Percentiles rank a stretch among this genome's conserved stretches.
These are phyloP conservation scores for Neckera pumila DNA, from an alignment of 225 moss, liverwort and hornwort genomes.

Conservation along the genomic window DNA sequence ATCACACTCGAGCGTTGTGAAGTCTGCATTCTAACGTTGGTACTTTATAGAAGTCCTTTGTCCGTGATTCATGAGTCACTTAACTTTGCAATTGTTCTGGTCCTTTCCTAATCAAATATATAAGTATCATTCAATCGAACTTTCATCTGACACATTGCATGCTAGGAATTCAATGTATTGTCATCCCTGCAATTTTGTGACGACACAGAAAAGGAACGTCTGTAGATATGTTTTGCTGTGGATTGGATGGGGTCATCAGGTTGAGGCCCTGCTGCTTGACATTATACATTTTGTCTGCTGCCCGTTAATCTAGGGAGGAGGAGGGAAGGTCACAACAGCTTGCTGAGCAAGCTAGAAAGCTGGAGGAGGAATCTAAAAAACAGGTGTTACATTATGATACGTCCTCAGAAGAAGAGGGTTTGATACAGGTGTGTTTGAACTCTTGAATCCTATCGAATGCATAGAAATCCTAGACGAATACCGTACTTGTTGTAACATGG, in stretches of 20 bases:
- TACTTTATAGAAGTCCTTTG: neutral
- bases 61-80: neutral
- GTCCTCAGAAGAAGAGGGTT: conserved; percentile 36
- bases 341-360: conserved; percentile 13
- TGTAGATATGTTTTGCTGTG: conserved; percentile 17
- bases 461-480: neutral
- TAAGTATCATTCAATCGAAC: neutral
- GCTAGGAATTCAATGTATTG: neutral
- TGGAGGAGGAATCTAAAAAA: conserved; percentile 17
- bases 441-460: neutral
- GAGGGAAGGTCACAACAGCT: conserved; percentile 30
- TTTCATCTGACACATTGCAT: neutral
- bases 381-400: neutral
- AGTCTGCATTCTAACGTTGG: neutral
- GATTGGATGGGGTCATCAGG: conserved; percentile 34
- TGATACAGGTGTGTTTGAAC: conserved; percentile 23
- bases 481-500: neutral
- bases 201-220: neutral
- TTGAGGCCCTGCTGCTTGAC: conserved; percentile 38
- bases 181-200: neutral
- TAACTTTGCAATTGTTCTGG: neutral
- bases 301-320: conserved; percentile 41
- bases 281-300: conserved; percentile 33
- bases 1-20: neutral
- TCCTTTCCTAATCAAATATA: neutral